Evolutionary conservation across 768 basidiomycete genomes (phyloP), one percentile per base, ranked within the genome.

Genomic region (Hericium alpestre): DNA sequence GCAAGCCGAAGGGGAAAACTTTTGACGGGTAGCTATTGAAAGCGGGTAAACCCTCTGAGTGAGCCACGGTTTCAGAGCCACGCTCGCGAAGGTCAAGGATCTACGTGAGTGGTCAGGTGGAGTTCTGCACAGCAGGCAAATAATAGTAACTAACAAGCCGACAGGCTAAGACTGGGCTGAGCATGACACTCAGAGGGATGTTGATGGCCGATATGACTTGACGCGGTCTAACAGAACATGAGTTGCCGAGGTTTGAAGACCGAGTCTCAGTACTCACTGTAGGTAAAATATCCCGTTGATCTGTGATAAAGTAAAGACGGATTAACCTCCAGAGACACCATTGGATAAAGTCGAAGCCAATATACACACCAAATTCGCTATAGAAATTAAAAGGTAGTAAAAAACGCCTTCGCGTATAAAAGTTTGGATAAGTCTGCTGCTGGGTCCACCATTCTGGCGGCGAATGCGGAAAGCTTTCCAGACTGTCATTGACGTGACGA

Each of bases 331-430:
- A 46, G n/a, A 22, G 43, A 9, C 22, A 64, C 58, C 43, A 38
- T 32, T 38, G n/a, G 46, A 58, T 47, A 20, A 5, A 38, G 12
- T 48, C 39, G 23, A 56, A 7, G 23, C 11, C 18, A 32, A 53
- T 40, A 25, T 22, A 8, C 74, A 59, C 55, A 78, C 77, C 74
- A 91, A 72, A 72, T 91, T 91, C 51, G 88, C 88, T 53, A 90
- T 81, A n/a, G 88, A 90, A 66, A 91, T 90, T 61, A 91, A 70
- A 58, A 91, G 77, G 65, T 89, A 91, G 65, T 90, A 91, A 68
- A 90, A 90, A 59, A 90, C 82, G 59, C 88, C 88, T 76, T 90
- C 88, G 53, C 86, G 84, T 62, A 90, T 75, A 70, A 90, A 90
- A 37, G 88, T 90, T 66, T 90, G 87, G 55, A 90, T 89, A 47